phyloP scores from a whole-genome alignment of 1,284 basidiomycete species.

The Ganoderma multipileum region DNA sequence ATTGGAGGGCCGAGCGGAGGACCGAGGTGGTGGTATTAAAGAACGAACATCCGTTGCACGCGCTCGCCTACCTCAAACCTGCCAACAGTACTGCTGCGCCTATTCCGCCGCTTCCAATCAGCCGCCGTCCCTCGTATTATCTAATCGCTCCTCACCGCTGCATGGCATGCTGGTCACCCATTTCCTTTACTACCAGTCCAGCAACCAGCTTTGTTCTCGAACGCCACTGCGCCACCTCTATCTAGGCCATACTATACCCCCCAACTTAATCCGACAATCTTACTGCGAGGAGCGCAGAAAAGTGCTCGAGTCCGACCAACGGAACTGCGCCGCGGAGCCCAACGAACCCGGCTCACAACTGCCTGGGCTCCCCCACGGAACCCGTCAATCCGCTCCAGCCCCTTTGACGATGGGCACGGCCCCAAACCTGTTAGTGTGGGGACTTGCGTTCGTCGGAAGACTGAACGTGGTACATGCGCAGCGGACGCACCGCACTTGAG shows the following conservation, averaged over 20 bases:
- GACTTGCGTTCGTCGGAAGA: neutral
- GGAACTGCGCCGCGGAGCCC: neutral
- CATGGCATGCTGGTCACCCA: conserved; percentile 6
- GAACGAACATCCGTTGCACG: neutral
- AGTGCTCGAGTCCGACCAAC: neutral
- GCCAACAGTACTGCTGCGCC: neutral
- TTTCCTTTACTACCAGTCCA: conserved; percentile 4
- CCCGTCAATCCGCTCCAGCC: neutral
- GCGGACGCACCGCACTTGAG: neutral
- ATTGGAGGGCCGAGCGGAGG: conserved; percentile 4
- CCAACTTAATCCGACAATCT: neutral
- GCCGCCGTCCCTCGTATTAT: conserved; percentile 13
- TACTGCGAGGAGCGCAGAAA: neutral
- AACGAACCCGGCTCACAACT: neutral
- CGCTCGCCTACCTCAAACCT: neutral
- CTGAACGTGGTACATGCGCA: neutral
- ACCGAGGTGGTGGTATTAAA: conserved; percentile 9
- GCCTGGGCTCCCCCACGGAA: neutral
- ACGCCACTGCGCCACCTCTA: neutral
- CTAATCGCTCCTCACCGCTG: conserved; percentile 11
- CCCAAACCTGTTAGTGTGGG: neutral
- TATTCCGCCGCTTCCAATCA: conserved; percentile 1
- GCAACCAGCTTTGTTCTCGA: neutral
- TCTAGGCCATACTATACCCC: neutral
- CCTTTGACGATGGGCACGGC: neutral